Percentiles rank a stretch among this genome's conserved stretches.
These are phyloP conservation scores for Aspergillus taichungensis DNA, from an alignment of 495 filamentous ascomycete species.

Conservation along the genomic window DNA sequence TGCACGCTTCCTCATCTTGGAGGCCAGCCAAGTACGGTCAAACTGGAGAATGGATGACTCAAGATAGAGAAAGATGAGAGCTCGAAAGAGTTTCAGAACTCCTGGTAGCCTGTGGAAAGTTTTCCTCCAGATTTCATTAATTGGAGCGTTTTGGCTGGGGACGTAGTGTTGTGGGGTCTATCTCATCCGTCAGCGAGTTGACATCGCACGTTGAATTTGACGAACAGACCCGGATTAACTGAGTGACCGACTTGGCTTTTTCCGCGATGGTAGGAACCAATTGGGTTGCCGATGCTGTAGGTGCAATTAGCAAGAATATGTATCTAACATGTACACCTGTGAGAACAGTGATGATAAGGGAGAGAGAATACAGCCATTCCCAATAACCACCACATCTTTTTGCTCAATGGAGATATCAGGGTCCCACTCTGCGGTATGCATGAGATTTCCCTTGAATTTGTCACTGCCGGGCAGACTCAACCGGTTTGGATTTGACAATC, in stretches of 20 bases:
- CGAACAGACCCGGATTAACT: constrained; percentile 37
- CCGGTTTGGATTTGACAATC: too few relatives aligned
- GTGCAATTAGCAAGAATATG: too few relatives aligned
- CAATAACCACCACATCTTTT: constrained; percentile 49
- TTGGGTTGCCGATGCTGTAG: constrained; percentile 20
- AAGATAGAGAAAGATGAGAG: background rate
- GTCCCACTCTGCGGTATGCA: constrained; percentile 49
- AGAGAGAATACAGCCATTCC: constrained; percentile 40
- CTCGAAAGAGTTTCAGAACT: background rate
- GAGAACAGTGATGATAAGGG: too few relatives aligned
- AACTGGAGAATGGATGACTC: background rate
- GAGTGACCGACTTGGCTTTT: constrained; percentile 41
- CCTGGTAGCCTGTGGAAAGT: too few relatives aligned
- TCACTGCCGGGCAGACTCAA: too few relatives aligned
- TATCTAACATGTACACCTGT: too few relatives aligned
- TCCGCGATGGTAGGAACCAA: constrained; percentile 23
- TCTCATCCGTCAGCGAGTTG: background rate
- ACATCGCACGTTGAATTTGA: background rate
- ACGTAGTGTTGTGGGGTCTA: background rate
- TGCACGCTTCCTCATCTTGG: background rate
- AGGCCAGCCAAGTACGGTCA: too few relatives aligned
- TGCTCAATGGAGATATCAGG: constrained; percentile 26
- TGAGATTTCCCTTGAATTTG: constrained; percentile 39
- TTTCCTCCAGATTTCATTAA: background rate
- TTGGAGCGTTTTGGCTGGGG: background rate